A percentile compares a stretch with the other conserved stretches of the same genome.
Evolutionary conservation across 495 filamentous ascomycete genomes (phyloP).

Genomic region (Aspergillus steynii): DNA sequence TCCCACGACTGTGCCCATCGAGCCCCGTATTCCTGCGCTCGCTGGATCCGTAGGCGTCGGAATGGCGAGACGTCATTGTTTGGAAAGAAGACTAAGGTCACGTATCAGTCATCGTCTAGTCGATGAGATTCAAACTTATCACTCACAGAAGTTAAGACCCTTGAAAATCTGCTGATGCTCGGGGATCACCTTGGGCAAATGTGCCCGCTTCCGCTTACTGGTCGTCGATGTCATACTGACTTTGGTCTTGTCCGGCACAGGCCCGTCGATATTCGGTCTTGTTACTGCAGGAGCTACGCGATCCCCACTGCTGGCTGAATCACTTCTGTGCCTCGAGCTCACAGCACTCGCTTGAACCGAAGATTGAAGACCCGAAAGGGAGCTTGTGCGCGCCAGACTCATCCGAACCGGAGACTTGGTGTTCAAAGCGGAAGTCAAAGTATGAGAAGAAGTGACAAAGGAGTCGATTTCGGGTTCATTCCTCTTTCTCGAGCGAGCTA

Average conservation of each 20-base stretch:
- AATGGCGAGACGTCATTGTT: constrained; percentile 69
- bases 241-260: neutral
- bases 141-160: constrained; percentile 60
- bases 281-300: constrained; percentile 5
- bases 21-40: constrained; percentile 75
- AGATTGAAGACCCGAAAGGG: neutral
- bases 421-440: neutral
- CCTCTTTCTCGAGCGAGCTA: neutral
- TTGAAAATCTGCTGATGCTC: constrained; percentile 66
- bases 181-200: constrained; percentile 45
- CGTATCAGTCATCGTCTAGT: constrained; percentile 1
- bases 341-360: neutral
- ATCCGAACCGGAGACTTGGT: neutral
- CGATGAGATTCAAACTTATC: neutral
- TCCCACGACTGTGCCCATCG: constrained; percentile 58
- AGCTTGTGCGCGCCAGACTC: neutral
- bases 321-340: neutral
- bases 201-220: constrained; percentile 26
- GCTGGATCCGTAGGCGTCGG: constrained; percentile 69
- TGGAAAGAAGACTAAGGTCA: constrained; percentile 67
- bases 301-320: neutral
- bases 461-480: neutral
- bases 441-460: neutral
- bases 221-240: neutral
- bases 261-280: constrained; percentile 6